Percentiles rank a stretch among this genome's conserved stretches.
Conservation (phyloP, 768 basidiomycete genomes). For the Lactifluus piperatus region DNA sequence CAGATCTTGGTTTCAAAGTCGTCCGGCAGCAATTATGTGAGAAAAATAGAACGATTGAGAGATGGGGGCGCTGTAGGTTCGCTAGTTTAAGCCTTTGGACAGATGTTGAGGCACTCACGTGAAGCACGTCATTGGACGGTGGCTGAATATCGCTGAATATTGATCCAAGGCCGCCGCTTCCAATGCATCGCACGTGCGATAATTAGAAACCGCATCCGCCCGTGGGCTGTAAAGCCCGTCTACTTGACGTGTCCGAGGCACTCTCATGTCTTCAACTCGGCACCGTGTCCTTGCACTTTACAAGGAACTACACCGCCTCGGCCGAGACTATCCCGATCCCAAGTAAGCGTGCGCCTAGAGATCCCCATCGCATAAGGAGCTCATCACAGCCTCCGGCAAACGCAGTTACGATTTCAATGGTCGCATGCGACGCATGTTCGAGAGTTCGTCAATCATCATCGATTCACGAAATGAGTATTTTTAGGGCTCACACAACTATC, state of each 20-base stretch:
- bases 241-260: no score
- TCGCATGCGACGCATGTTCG: constrained; percentile 60
- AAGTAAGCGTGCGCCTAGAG: constrained; percentile 40
- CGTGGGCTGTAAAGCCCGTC: no score
- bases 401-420: constrained; percentile 70
- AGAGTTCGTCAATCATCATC: constrained; percentile 41
- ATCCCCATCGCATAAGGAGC: not conserved
- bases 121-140: not conserved
- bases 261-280: constrained; percentile 34
- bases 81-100: no score
- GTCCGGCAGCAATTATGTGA: no score
- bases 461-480: not conserved
- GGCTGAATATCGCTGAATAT: no score
- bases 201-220: no score
- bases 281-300: constrained; percentile 63
- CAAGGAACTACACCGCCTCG: constrained; percentile 75
- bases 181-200: not conserved
- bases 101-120: not conserved
- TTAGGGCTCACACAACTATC: not conserved
- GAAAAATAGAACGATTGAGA: no score
- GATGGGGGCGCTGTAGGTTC: no score
- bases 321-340: constrained; percentile 76
- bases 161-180: no score
- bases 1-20: no score
- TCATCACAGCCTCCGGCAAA: not conserved